Base-by-base conservation (phyloP, 2,329 filamentous ascomycete species). In the Pezicula neosporulosa region DNA sequence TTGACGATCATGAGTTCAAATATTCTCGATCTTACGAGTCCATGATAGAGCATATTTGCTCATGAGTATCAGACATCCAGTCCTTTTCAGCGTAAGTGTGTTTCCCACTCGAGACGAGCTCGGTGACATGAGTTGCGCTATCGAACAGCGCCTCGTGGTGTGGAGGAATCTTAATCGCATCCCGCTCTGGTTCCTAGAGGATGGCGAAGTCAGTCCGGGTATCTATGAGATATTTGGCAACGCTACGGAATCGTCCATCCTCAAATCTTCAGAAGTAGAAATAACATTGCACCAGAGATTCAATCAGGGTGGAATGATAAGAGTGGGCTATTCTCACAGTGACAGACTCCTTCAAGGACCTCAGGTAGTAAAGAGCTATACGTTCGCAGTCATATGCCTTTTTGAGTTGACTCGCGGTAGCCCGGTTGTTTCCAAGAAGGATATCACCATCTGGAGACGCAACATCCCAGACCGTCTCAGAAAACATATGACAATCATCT, bases 401-500 rank as follows among this genome's bases (percentile, higher is more conserved):
- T 39, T 52, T 27, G 10, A 49, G 18, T 44, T 59, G 54, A 21
- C 54, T 41, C 18, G 41, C 13, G 30, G 54, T 47, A 38, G 58
- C 38, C 28, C 53, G 45, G 49, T 53, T 47, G n/a, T 60, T 53
- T 3, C 21, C 51, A 16, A 42, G 24, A 1, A 50, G 41, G 12
- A 56, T 21, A 2, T 50, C 47, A 4, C 55, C 60, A 52, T 59
- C 51, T 6, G 56, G 53, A 16, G 52, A 27, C 19, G 55, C 55
- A 13, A 53, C 43, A 9, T 46, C 56, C 53, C 54, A 59, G 9
- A 48, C 38, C 3, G 47, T 56, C 33, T 59, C 21, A n/a, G 57
- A 53, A 44, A 62, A 63, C 6, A 63, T 13, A 18, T 45, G 28
- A 10, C 59, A 55, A 47, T 63, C 61, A 18, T 60, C 46, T 4